phyloP scores from a whole-genome alignment of 768 basidiomycete genomes.

The Pleurotus platypus region DNA sequence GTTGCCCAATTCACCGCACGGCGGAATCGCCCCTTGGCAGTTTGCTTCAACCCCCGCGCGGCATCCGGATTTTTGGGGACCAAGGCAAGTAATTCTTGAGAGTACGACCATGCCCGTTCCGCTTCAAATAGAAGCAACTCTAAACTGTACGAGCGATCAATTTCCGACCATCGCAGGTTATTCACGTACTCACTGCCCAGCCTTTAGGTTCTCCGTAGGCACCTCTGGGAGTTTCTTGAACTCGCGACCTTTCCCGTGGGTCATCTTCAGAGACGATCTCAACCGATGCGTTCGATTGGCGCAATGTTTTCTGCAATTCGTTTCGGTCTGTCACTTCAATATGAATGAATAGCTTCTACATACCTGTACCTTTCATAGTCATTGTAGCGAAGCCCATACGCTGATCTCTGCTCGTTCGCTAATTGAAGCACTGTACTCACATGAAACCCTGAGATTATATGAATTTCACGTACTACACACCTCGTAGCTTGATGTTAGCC shows the following conservation, averaged over 20 bases:
- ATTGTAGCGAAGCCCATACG: slow-evolving; percentile 88
- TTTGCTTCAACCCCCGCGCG: slow-evolving; percentile 55
- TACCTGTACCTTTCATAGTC: slow-evolving; percentile 86
- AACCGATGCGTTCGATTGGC: slow-evolving; percentile 87
- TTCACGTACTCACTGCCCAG: slow-evolving; percentile 70
- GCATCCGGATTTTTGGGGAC: slow-evolving; percentile 48
- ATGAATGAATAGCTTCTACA: slow-evolving; percentile 10
- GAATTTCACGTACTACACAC: not conserved
- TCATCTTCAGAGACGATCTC: slow-evolving; percentile 78
- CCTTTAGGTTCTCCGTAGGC: slow-evolving; percentile 66
- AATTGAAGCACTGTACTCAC: slow-evolving; percentile 36
- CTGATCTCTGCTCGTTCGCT: slow-evolving; percentile 83
- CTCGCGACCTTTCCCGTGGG: slow-evolving; percentile 85
- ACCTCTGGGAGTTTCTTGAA: slow-evolving; percentile 81
- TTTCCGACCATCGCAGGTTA: slow-evolving; percentile 2
- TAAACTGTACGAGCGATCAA: slow-evolving; percentile 41
- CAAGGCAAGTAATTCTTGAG: slow-evolving; percentile 67
- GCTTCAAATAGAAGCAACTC: slow-evolving; percentile 86
- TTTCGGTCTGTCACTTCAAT: not conserved
- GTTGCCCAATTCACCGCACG: slow-evolving; percentile 78
- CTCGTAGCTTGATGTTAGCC: slow-evolving; percentile 4
- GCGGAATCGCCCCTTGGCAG: slow-evolving; percentile 76
- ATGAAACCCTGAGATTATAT: not conserved
- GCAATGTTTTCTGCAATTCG: slow-evolving; percentile 72
- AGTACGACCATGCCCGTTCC: slow-evolving; percentile 89